These are phyloP conservation scores for Fraxinus paxiana DNA, from an alignment of 305 asterid species.

Conservation along the genomic window DNA sequence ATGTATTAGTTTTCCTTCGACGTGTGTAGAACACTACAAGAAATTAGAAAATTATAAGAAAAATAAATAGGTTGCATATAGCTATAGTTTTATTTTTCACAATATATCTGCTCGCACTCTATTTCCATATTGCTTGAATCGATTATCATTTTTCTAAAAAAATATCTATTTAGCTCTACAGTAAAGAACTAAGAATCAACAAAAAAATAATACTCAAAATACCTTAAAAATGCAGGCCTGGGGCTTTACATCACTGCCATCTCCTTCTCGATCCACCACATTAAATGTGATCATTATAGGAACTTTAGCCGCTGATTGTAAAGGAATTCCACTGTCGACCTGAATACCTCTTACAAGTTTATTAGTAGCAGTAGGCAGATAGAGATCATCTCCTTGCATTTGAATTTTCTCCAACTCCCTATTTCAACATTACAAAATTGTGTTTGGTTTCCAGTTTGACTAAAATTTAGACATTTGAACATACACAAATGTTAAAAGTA, in stretches of 20 bases:
- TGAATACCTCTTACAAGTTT: conserved; percentile 91
- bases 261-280: conserved; percentile 89
- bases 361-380: conserved; percentile 93
- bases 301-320: conserved; percentile 99
- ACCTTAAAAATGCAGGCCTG: conserved; percentile 99
- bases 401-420: conserved; percentile 96
- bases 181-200: conserved; percentile 7
- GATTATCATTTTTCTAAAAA: neutral
- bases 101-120: neutral
- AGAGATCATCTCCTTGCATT: conserved; percentile 86
- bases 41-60: neutral
- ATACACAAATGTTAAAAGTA: conserved; percentile 5
- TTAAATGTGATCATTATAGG: conserved; percentile 98
- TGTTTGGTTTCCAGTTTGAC: neutral
- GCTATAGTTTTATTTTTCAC: neutral
- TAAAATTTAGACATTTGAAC: conserved; percentile 14
- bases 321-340: conserved; percentile 93
- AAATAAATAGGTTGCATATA: neutral
- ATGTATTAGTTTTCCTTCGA: neutral
- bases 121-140: neutral
- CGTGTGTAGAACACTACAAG: neutral
- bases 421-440: conserved; percentile 23
- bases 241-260: conserved; percentile 69
- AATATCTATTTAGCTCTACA: neutral
- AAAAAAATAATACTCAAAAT: conserved; percentile 15